These are phyloP conservation scores for Calcarisporium arbuscula DNA, from an alignment of 2,329 filamentous ascomycete genomes.

Conservation along the genomic window DNA sequence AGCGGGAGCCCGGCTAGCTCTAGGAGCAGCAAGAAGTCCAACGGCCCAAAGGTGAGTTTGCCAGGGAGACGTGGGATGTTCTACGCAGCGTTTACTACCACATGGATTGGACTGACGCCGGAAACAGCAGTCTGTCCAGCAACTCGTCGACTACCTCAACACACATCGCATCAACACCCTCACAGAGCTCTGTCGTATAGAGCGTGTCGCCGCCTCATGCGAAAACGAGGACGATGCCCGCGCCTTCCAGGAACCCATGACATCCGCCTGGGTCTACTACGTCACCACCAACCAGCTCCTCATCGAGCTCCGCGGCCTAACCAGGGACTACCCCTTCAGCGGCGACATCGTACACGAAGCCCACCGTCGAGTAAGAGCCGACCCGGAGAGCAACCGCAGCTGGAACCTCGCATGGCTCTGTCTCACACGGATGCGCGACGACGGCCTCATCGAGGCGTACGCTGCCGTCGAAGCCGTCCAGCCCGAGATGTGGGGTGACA, in stretches of 20 bases:
- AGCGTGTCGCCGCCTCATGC: conserved; percentile 55
- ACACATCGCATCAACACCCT: conserved; percentile 69
- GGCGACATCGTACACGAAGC: conserved; percentile 60
- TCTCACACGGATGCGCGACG: conserved; percentile 57
- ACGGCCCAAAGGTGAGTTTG: too few species aligned
- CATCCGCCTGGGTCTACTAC: conserved; percentile 64
- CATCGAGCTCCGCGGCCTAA: conserved; percentile 62
- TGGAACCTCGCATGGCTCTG: conserved; percentile 75
- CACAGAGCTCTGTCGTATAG: conserved; percentile 64
- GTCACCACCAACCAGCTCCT: conserved; percentile 65
- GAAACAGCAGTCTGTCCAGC: conserved; percentile 52
- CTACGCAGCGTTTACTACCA: too few species aligned
- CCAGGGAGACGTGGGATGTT: too few species aligned
- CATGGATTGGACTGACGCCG: too few species aligned
- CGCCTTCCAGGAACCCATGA: conserved; percentile 58
- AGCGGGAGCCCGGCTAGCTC: too few species aligned
- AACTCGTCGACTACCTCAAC: conserved; percentile 56
- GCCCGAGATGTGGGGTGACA: conserved; percentile 64
- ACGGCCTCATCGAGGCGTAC: conserved; percentile 54
- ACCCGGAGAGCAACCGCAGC: conserved; percentile 60
- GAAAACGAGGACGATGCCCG: conserved; percentile 53
- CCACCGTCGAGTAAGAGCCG: conserved; percentile 54
- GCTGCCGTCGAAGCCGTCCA: conserved; percentile 54
- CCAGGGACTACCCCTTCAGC: conserved; percentile 61
- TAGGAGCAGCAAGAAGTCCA: too few species aligned